Base-by-base conservation (phyloP, 257 asterid genomes). In the Anisodus acutangulus region DNA sequence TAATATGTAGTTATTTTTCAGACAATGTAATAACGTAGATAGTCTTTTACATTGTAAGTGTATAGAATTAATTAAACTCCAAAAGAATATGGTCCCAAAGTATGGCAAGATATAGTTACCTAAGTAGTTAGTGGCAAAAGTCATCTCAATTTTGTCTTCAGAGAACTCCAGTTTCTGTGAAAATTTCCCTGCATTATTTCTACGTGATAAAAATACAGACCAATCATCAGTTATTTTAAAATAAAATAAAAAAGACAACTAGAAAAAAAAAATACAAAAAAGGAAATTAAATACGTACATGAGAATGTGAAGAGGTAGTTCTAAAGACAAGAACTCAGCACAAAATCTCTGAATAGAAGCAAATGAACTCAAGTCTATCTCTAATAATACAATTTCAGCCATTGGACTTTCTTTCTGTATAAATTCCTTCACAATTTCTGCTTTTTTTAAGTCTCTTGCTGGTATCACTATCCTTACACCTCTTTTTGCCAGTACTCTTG, bases 171-270 rank as follows among this genome's bases (percentile, higher is more conserved):
- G 86, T 88, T 92, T 94, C 19, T 86, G 95, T 71, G 99, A 93
- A 85, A 93, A 95, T 84, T 94, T 95, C 88, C 99, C 99, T 69
- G 99, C 99, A 92, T 95, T 95, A 78, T 95, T 95, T 95, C 99
- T 95, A 95, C 93, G 88, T 81, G 22, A 78, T 10, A 51, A 26
- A 11, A 13, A 12, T 12, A 11, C 47, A 22, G 39, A 51, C 15
- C 26, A 78, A 78, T 78, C 81, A 53, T 51, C 3, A 76, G 11
- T 37, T 7, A 3, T 41, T 41, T 41, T 41, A 39, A 39, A 3
- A 39, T n/a, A n/a, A n/a, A n/a, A n/a, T n/a, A 41, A 41, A 4
- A 41, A 41, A 41, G 45, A 41, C 5, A 41, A 41, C 45, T 41
- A 41, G 45, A 41, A 41, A 5, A 3, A 58, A 37, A 66, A 53